Evolutionary conservation across 371 early-diverging fungal species (phyloP).

Genomic region (Entomophthora muscae): DNA sequence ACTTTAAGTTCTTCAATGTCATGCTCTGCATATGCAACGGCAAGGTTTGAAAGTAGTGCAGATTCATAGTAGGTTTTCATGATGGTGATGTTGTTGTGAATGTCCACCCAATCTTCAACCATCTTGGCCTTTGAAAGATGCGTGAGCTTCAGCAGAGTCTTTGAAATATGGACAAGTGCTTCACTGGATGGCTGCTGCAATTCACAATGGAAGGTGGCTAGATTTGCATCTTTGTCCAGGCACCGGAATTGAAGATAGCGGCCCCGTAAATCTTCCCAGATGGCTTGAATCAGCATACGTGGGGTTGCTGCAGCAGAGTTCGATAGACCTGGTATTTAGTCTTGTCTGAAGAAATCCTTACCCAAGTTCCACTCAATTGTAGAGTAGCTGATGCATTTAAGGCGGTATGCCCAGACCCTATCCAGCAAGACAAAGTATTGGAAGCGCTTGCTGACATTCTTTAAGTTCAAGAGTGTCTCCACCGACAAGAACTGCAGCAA

Average conservation of each 20-base stretch:
- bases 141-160: background rate
- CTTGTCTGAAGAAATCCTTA: background rate
- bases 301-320: background rate
- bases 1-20: slow-evolving; percentile 4
- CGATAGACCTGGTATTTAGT: background rate
- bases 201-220: background rate
- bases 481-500: background rate
- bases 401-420: slow-evolving; percentile 2
- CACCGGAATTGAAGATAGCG: background rate
- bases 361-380: slow-evolving; percentile 1
- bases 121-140: slow-evolving; percentile 1
- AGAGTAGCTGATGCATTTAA: background rate
- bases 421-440: background rate
- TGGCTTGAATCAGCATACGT: background rate
- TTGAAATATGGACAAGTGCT: background rate
- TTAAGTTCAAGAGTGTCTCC: background rate
- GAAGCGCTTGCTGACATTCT: background rate
- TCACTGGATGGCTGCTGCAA: background rate
- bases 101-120: background rate
- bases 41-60: background rate
- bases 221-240: background rate
- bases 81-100: background rate
- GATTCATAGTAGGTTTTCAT: background rate
- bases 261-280: background rate
- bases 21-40: background rate